phyloP scores from a whole-genome alignment of 768 basidiomycete genomes.

The Collybiopsis confluens region DNA sequence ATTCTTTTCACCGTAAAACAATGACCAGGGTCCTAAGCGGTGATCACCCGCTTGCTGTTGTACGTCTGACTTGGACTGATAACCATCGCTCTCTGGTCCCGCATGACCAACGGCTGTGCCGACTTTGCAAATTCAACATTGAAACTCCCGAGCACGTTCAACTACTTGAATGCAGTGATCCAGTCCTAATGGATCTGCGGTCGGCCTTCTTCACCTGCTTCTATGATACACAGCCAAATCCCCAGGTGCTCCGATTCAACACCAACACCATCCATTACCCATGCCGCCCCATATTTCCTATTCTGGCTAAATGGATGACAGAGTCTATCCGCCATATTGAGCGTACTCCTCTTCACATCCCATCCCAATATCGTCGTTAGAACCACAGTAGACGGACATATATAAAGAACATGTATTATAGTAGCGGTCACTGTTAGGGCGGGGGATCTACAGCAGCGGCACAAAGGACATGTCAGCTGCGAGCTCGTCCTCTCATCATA shows the following conservation, averaged over 20 bases:
- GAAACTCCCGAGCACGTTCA: neutral
- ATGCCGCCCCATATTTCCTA: neutral
- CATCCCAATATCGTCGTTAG: too few species aligned
- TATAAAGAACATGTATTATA: too few species aligned
- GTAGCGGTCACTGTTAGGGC: too few species aligned
- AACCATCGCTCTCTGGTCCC: neutral
- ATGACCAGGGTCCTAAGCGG: neutral
- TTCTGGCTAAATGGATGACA: neutral
- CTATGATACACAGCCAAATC: too few species aligned
- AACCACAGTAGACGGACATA: too few species aligned
- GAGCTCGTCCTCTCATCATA: too few species aligned
- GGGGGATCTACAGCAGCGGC: too few species aligned
- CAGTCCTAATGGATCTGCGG: neutral
- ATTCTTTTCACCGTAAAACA: neutral
- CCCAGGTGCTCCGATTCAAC: too few species aligned
- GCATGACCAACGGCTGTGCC: neutral
- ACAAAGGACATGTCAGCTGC: too few species aligned
- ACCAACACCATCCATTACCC: neutral
- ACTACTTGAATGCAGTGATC: neutral
- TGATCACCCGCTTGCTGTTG: neutral
- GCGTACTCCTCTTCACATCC: too few species aligned
- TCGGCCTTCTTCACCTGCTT: too few species aligned
- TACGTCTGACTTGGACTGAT: neutral
- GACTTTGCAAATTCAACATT: neutral
- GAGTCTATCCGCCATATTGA: too few species aligned